phyloP scores from a whole-genome alignment of 306 rosid genomes.

The Lathyrus oleraceus region DNA sequence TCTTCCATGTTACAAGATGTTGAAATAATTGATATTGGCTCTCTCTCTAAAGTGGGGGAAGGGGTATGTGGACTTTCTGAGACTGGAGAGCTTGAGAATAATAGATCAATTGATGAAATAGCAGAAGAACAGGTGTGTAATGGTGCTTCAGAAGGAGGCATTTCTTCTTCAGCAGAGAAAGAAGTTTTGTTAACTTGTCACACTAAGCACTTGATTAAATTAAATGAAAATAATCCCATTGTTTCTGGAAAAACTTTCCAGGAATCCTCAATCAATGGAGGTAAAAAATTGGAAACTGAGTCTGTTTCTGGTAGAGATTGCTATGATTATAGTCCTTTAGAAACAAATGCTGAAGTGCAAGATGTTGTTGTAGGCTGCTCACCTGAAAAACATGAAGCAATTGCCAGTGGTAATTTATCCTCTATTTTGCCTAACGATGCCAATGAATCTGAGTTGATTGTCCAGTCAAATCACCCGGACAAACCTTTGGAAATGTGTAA shows the following conservation, averaged over 20 bases:
- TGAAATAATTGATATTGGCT: slow-evolving; percentile 38
- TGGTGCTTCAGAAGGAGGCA: slow-evolving; percentile 44
- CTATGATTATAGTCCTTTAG: slow-evolving; percentile 28
- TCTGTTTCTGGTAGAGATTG: slow-evolving; percentile 38
- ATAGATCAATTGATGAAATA: slow-evolving; percentile 33
- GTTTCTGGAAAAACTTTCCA: slow-evolving; percentile 25
- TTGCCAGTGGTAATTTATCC: slow-evolving; percentile 32
- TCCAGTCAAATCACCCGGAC: slow-evolving; percentile 38
- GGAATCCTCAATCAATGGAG: slow-evolving; percentile 36
- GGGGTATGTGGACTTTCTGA: slow-evolving; percentile 39
- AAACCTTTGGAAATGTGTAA: slow-evolving; percentile 32
- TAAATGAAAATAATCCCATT: slow-evolving; percentile 29
- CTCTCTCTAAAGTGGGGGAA: slow-evolving; percentile 34
- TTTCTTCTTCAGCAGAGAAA: slow-evolving; percentile 38
- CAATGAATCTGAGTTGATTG: slow-evolving; percentile 32
- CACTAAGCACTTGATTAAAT: slow-evolving; percentile 42
- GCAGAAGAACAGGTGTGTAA: slow-evolving; percentile 28
- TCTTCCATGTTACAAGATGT: slow-evolving; percentile 36
- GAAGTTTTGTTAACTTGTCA: slow-evolving; percentile 34
- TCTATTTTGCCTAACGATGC: slow-evolving; percentile 33
- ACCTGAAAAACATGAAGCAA: slow-evolving; percentile 32
- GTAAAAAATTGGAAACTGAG: slow-evolving; percentile 34
- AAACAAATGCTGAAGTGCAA: slow-evolving; percentile 37
- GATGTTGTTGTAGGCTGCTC: slow-evolving; percentile 41
- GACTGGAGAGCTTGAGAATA: slow-evolving; percentile 32